A percentile compares a stretch with the other conserved stretches of the same genome.
Conservation (phyloP, 1,284 basidiomycete genomes). For the Cryptococcus depauperatus region DNA sequence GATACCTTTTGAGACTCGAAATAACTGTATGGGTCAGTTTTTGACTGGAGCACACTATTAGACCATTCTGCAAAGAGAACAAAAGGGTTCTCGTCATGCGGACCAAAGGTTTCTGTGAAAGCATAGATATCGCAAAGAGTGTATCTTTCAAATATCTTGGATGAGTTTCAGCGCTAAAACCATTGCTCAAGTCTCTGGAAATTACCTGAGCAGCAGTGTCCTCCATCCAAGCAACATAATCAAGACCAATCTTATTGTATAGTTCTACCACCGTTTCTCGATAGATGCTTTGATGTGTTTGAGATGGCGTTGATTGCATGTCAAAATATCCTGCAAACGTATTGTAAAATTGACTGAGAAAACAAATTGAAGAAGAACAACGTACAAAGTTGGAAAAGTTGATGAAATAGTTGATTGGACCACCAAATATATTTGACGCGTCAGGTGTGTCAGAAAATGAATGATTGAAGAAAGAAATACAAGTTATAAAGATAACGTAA, state of each 20-base stretch:
- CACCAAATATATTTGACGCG: too few relatives aligned
- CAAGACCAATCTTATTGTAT: not conserved
- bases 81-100: slow-evolving; percentile 1
- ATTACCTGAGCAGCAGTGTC: slow-evolving; percentile 1
- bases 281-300: slow-evolving; percentile 3
- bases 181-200: not conserved
- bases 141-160: not conserved
- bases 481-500: too few relatives aligned
- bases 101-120: slow-evolving; percentile 1
- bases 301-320: not conserved
- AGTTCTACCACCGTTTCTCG: not conserved
- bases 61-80: not conserved
- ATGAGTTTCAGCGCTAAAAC: not conserved
- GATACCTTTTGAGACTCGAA: not conserved
- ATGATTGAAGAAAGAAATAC: too few relatives aligned
- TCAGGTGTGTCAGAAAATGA: too few relatives aligned
- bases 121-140: not conserved
- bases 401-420: too few relatives aligned
- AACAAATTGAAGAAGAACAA: too few relatives aligned
- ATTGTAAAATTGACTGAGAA: too few relatives aligned
- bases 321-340: too few relatives aligned
- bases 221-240: slow-evolving; percentile 4
- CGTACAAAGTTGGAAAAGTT: too few relatives aligned
- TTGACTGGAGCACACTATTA: not conserved
- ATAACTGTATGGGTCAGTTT: not conserved